phyloP scores from a whole-genome alignment of 1,139 yeast species.

The Magnusiomyces sp. region DNA sequence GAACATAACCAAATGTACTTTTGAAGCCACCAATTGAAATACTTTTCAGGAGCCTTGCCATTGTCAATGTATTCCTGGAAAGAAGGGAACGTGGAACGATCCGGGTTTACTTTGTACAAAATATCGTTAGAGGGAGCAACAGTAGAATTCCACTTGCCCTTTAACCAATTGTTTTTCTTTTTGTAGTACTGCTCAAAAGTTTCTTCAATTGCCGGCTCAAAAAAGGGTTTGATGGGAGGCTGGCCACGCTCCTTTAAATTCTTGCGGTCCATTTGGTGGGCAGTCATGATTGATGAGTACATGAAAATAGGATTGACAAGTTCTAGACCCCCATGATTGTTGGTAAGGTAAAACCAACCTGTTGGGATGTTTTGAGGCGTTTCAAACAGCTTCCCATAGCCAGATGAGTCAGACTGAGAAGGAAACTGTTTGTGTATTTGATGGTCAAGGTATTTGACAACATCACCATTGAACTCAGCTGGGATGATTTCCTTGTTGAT shows the following conservation, averaged over 20 bases:
- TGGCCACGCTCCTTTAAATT: constrained; percentile 1
- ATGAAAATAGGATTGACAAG: constrained; percentile 13
- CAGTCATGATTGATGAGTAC: constrained; percentile 2
- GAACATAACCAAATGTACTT: constrained; percentile 1
- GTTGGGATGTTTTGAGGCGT: constrained; percentile 7
- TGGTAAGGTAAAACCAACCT: constrained; percentile 18
- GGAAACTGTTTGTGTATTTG: constrained; percentile 8
- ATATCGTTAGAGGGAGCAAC: constrained; percentile 5
- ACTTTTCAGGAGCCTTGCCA: constrained; percentile 5
- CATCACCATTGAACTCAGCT: constrained; percentile 4
- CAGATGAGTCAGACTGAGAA: not conserved
- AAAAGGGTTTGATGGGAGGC: constrained; percentile 1
- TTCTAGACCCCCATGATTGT: constrained; percentile 17
- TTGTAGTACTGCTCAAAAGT: constrained; percentile 9
- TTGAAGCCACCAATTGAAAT: constrained; percentile 6
- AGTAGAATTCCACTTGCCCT: not conserved
- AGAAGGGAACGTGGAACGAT: constrained; percentile 5
- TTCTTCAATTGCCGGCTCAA: constrained; percentile 9
- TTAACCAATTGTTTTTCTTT: constrained; percentile 3
- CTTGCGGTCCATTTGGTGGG: constrained; percentile 1
- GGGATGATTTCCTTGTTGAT: constrained; percentile 15
- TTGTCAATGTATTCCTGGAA: constrained; percentile 5
- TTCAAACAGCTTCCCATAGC: not conserved
- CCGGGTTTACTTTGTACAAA: not conserved
- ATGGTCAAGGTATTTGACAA: constrained; percentile 1